Conservation (phyloP, 164 flowering plant genomes). For the Macadamia tetraphylla region DNA sequence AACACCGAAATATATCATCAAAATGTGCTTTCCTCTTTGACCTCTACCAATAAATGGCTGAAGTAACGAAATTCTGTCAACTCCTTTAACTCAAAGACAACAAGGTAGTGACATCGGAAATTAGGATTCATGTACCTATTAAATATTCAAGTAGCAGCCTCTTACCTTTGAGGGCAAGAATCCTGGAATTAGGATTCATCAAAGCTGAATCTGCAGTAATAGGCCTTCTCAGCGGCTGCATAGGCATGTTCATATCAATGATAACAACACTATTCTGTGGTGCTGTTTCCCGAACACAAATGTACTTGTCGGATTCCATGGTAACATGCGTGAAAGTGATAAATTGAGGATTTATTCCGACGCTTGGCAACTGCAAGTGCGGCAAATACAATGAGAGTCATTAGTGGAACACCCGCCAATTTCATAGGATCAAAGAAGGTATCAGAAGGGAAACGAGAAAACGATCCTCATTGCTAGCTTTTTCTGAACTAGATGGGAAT, state of each 20-base stretch:
- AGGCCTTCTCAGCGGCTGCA: constrained; percentile 94
- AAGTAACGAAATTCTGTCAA: no score
- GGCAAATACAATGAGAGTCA: constrained; percentile 21
- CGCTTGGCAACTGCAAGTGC: constrained; percentile 70
- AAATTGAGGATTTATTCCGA: constrained; percentile 91
- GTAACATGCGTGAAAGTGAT: constrained; percentile 97
- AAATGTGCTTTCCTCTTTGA: no score
- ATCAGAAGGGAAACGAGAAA: background rate
- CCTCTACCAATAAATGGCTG: no score
- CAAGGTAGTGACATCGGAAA: background rate
- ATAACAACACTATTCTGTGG: constrained; percentile 98
- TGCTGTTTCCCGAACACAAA: constrained; percentile 94
- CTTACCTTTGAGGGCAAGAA: constrained; percentile 93
- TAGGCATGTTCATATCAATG: constrained; percentile 95
- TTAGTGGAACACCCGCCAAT: background rate
- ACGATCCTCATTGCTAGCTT: no score
- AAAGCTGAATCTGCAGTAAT: constrained; percentile 98
- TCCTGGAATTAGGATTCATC: constrained; percentile 92
- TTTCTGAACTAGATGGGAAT: background rate
- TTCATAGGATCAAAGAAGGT: background rate
- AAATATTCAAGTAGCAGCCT: background rate
- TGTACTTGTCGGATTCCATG: constrained; percentile 97
- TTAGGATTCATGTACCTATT: background rate
- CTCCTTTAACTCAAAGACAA: no score
- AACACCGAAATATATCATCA: background rate